A percentile compares a stretch with the other conserved stretches of the same genome.
phyloP scores from a whole-genome alignment of 768 basidiomycete species.

The Phanerochaete sordida region DNA sequence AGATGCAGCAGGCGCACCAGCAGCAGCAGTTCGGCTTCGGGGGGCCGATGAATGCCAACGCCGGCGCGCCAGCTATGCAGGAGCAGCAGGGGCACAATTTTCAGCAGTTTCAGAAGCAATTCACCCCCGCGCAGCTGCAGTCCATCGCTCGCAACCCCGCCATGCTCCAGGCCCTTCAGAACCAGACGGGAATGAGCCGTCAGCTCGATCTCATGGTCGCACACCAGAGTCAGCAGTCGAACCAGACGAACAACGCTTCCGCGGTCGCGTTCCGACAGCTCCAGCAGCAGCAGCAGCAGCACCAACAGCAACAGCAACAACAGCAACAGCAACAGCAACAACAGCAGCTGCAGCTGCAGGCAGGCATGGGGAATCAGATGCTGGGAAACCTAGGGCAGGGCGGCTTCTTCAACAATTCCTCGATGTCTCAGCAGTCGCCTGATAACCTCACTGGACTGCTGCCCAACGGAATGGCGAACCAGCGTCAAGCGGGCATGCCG shows the following conservation, averaged over 20 bases:
- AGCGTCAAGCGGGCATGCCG: background rate
- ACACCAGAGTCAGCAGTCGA: conserved; percentile 18
- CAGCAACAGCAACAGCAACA: conserved; percentile 26
- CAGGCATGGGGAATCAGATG: conserved; percentile 15
- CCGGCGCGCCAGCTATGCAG: background rate
- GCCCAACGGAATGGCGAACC: background rate
- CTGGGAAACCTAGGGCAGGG: background rate
- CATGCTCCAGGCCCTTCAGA: conserved; percentile 10
- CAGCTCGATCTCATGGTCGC: conserved; percentile 25
- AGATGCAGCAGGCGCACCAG: conserved; percentile 7
- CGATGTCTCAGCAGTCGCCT: background rate
- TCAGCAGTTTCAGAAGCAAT: background rate
- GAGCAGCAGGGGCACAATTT: conserved; percentile 1
- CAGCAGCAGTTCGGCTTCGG: conserved; percentile 8
- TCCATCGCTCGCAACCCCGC: background rate
- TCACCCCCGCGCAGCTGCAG: background rate
- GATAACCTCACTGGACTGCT: background rate
- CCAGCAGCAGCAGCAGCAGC: conserved; percentile 14
- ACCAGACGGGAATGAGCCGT: conserved; percentile 8
- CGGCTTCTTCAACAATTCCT: background rate
- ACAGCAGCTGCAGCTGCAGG: conserved; percentile 27
- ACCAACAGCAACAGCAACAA: conserved; percentile 10
- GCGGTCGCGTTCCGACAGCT: conserved; percentile 12
- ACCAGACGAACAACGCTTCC: conserved; percentile 5
- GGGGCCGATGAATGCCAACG: conserved; percentile 3